Conservation (phyloP, 2,329 filamentous ascomycete genomes). For the Colletotrichum brevisporum region DNA sequence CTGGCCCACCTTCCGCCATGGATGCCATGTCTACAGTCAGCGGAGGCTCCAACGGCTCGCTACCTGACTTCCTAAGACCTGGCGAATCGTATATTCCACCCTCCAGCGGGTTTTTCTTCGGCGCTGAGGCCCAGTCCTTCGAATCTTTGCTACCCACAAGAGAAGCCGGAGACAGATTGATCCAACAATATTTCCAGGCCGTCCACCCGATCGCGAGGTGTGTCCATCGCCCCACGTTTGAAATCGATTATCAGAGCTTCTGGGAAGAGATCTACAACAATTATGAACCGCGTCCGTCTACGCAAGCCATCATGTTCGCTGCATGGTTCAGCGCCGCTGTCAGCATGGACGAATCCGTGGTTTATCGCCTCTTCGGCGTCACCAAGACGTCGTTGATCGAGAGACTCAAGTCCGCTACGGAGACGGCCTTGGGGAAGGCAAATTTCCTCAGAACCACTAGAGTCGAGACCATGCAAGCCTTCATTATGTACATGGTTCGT, state of each 20-base stretch:
- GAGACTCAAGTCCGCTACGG: constrained; percentile 75
- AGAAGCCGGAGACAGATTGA: constrained; percentile 70
- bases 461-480: constrained; percentile 81
- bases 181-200: constrained; percentile 76
- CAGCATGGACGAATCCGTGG: constrained; percentile 71
- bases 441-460: constrained; percentile 79
- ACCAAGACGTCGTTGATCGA: constrained; percentile 71
- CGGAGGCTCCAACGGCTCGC: constrained; percentile 46
- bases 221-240: constrained; percentile 77
- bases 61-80: constrained; percentile 73
- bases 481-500: constrained; percentile 81
- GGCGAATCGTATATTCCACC: constrained; percentile 77
- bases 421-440: constrained; percentile 76
- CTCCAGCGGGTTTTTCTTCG: constrained; percentile 77
- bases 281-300: constrained; percentile 73
- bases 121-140: constrained; percentile 64
- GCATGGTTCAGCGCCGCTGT: constrained; percentile 78
- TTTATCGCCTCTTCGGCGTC: constrained; percentile 66
- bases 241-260: constrained; percentile 74
- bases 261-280: constrained; percentile 73
- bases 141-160: constrained; percentile 73
- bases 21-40: constrained; percentile 43
- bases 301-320: constrained; percentile 79
- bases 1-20: constrained; percentile 42
- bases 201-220: constrained; percentile 79